phyloP scores from a whole-genome alignment of 164 flowering plant species.

The Hamamelis virginiana region DNA sequence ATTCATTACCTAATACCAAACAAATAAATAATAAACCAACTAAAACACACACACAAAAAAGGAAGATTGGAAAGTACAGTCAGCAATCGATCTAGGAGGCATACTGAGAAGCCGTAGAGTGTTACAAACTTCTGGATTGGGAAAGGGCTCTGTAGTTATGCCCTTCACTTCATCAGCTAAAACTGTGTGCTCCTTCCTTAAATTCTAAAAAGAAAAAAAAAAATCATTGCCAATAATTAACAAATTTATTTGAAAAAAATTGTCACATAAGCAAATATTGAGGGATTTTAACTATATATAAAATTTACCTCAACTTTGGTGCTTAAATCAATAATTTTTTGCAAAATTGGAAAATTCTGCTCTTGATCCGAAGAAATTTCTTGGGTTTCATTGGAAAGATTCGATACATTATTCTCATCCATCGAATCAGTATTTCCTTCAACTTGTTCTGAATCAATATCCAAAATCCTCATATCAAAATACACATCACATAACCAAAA shows the following conservation, averaged over 20 bases:
- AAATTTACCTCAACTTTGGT: constrained; percentile 45
- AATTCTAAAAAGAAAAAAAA: constrained; percentile 36
- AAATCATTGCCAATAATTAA: not conserved
- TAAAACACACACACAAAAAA: constrained; percentile 1
- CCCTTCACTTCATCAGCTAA: constrained; percentile 53
- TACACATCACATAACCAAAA: not conserved
- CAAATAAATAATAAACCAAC: not conserved
- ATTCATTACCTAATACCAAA: constrained; percentile 43
- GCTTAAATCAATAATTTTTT: constrained; percentile 45
- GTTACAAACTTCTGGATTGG: constrained; percentile 37
- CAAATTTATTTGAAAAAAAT: not conserved
- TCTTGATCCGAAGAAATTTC: constrained; percentile 30
- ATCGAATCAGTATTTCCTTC: constrained; percentile 15
- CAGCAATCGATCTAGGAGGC: constrained; percentile 10
- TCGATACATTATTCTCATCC: constrained; percentile 21
- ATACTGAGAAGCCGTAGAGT: constrained; percentile 54
- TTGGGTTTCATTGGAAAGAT: constrained; percentile 14
- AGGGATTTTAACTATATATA: not conserved
- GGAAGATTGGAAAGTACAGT: not conserved
- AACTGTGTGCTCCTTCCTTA: constrained; percentile 49
- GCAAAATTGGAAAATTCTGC: constrained; percentile 42
- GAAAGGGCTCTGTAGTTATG: constrained; percentile 31
- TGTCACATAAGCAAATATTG: not conserved
- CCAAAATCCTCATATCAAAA: not conserved
- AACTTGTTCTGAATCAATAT: constrained; percentile 19